Conservation (phyloP, 148 eudicot genomes). For the Silene conica region DNA sequence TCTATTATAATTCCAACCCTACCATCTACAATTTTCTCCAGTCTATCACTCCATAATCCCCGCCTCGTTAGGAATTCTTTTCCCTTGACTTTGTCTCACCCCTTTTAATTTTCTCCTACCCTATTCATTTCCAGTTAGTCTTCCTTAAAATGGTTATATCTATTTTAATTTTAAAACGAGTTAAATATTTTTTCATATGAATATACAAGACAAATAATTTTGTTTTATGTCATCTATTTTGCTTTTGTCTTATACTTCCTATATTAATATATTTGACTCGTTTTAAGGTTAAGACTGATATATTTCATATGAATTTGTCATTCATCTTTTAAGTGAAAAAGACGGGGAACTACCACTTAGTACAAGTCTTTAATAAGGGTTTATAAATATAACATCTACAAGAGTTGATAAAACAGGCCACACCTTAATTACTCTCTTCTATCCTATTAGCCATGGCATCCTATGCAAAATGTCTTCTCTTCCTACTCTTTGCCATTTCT, state of each 20-base stretch:
- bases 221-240: too few relatives aligned
- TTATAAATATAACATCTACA: conserved; percentile 12
- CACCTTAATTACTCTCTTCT: neutral
- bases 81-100: conserved; percentile 2
- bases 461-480: conserved; percentile 20
- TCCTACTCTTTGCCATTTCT: conserved; percentile 17
- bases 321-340: conserved; percentile 18
- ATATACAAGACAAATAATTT: too few relatives aligned
- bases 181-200: too few relatives aligned
- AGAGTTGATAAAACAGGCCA: conserved; percentile 1
- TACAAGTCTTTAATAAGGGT: neutral
- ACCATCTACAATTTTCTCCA: conserved; percentile 18
- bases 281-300: too few relatives aligned
- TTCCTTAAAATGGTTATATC: too few relatives aligned
- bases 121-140: conserved; percentile 2
- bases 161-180: too few relatives aligned
- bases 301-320: too few relatives aligned
- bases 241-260: too few relatives aligned
- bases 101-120: neutral
- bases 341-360: neutral
- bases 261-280: too few relatives aligned
- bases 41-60: conserved; percentile 27
- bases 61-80: conserved; percentile 29
- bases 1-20: conserved; percentile 28
- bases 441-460: conserved; percentile 28